These are phyloP conservation scores for Clitopilus hobsonii DNA, from an alignment of 768 basidiomycete genomes.

Conservation along the genomic window DNA sequence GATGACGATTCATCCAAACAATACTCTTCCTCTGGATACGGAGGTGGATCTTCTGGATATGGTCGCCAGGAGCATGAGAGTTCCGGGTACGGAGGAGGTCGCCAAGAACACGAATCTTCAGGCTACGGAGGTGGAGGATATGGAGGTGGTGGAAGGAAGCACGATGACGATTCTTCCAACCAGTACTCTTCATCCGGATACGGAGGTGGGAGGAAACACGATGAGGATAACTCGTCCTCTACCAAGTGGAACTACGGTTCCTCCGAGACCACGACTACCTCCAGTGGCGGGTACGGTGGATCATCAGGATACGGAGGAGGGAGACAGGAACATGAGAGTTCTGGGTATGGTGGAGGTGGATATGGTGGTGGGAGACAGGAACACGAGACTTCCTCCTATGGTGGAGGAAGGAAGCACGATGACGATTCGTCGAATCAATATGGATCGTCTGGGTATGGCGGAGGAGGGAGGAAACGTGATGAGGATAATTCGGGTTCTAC, in stretches of 20 bases:
- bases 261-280: constrained; percentile 12
- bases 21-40: constrained; percentile 1
- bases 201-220: not conserved
- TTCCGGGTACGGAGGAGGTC: not conserved
- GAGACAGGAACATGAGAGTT: constrained; percentile 10
- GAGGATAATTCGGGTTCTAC: constrained; percentile 14
- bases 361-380: constrained; percentile 7
- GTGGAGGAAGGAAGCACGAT: not conserved
- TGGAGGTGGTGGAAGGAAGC: constrained; percentile 11
- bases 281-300: constrained; percentile 12
- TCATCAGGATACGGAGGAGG: constrained; percentile 3
- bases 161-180: constrained; percentile 10
- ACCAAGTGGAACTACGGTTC: constrained; percentile 9
- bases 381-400: constrained; percentile 9
- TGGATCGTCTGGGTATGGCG: constrained; percentile 11
- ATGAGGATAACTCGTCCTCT: not conserved
- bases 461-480: constrained; percentile 10
- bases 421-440: not conserved
- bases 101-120: constrained; percentile 2
- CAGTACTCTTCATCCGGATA: constrained; percentile 6
- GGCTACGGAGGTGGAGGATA: constrained; percentile 11
- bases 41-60: constrained; percentile 9
- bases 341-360: constrained; percentile 1
- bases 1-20: constrained; percentile 15
- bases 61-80: not conserved